Base-by-base conservation (phyloP, 140 eudicot species). In the Stevia rebaudiana region DNA sequence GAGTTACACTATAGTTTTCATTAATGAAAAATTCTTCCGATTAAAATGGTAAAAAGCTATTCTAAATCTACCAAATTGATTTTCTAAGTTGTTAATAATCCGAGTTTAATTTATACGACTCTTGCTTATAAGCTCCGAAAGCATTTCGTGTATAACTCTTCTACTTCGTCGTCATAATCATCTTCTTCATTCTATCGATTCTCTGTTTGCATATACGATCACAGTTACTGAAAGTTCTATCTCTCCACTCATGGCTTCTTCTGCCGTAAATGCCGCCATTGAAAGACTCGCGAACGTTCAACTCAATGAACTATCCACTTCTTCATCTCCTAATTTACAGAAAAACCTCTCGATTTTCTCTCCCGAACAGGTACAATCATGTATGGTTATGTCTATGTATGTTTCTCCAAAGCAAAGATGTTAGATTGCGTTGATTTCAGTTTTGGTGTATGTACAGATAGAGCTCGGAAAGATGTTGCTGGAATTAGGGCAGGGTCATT, bases 381-480 rank as follows among this genome's bases (percentile, higher is more conserved):
- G n/a, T 3, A 13, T 66, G 30, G 15, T 30, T 58, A 23, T 5
- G 16, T 13, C 1, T 28, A 51, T 36, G n/a, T 41, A 5, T 52
- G 0, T n/a, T 13, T 65, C 3, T 61, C 9, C n/a, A 6, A 55
- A 3, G 5, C 1, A 40, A 21, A 40, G 40, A 49, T 74, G 15
- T 25, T 31, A 40, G 6, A 25, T 23, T 33, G 6, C 9, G 52
- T 35, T 49, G 11, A 68, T 60, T 60, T 12, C 6, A 8, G 9
- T 36, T n/a, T 48, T 19, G 22, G 28, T 4, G 22, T 15, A 18
- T 17, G 43, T 31, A 8, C 35, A 91, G 98, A 72, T 81, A 47
- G 95, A 87, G 52, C 66, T 91, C 68, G 96, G 79, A 21, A 91
- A 82, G 67, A 79, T 79, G 92, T 69, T 91, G 68, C 19, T 91